Percentiles rank a stretch among this genome's conserved stretches.
Conservation (phyloP, 208 protist species). For the Leishmania lainsoni region DNA sequence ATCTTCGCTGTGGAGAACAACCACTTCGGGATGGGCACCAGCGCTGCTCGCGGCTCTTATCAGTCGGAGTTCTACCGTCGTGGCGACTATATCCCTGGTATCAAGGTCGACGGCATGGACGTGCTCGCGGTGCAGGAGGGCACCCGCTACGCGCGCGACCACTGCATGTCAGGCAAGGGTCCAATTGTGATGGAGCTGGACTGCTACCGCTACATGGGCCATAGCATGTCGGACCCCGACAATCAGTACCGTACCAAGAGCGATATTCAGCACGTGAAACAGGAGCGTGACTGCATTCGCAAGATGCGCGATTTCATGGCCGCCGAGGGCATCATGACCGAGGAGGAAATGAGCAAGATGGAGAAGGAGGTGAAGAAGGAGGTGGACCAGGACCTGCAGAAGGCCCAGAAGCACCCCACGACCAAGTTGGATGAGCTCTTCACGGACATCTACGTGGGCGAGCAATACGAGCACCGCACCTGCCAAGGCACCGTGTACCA, state of each 20-base stretch:
- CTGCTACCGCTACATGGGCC: constrained; percentile 97
- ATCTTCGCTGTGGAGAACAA: constrained; percentile 99
- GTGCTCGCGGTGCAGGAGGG: constrained; percentile 95
- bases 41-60: constrained; percentile 85
- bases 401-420: constrained; percentile 76
- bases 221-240: constrained; percentile 99
- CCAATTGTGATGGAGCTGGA: constrained; percentile 96
- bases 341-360: constrained; percentile 94
- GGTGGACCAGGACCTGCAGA: constrained; percentile 92
- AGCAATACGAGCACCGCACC: constrained; percentile 85
- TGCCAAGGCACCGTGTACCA: constrained; percentile 81
- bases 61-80: constrained; percentile 96
- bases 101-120: constrained; percentile 98
- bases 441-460: constrained; percentile 90
- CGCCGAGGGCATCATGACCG: constrained; percentile 87
- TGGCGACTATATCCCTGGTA: constrained; percentile 96
- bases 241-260: constrained; percentile 96
- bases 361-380: constrained; percentile 91
- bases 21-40: constrained; percentile 98
- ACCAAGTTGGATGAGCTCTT: constrained; percentile 82
- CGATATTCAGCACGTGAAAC: constrained; percentile 93
- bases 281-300: constrained; percentile 90
- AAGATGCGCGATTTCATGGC: constrained; percentile 87
- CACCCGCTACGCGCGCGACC: constrained; percentile 85
- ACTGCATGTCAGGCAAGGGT: constrained; percentile 86